Evolutionary conservation across 2,329 filamentous ascomycete species (phyloP).

Genomic region (Alternaria brassicae): DNA sequence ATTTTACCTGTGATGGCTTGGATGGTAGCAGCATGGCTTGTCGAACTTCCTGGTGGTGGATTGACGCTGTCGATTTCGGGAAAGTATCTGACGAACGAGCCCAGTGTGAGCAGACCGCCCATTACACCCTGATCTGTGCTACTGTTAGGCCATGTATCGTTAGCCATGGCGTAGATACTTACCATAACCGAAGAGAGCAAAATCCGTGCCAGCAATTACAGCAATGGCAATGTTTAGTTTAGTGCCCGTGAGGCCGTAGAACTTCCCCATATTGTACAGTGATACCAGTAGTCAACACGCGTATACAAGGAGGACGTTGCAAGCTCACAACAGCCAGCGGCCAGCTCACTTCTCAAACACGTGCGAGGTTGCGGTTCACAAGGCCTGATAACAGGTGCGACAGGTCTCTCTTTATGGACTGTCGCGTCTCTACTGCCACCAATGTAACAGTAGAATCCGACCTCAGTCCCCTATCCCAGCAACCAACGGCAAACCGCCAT

Average conservation of each 20-base stretch:
- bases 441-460: constrained; percentile 13
- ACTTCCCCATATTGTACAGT: constrained; percentile 49
- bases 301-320: not conserved
- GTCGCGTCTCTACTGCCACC: constrained; percentile 1
- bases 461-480: constrained; percentile 8
- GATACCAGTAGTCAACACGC: not conserved
- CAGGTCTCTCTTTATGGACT: constrained; percentile 7
- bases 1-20: constrained; percentile 51
- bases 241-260: constrained; percentile 70
- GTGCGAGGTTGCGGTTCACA: constrained; percentile 1
- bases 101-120: constrained; percentile 71
- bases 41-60: constrained; percentile 39
- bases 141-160: constrained; percentile 9
- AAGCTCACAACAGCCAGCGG: not conserved
- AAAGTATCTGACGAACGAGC: constrained; percentile 61
- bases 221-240: constrained; percentile 72
- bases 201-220: constrained; percentile 75
- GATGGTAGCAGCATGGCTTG: constrained; percentile 50
- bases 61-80: constrained; percentile 52
- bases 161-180: constrained; percentile 5
- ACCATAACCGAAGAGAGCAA: constrained; percentile 71
- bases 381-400: constrained; percentile 8
- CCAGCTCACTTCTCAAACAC: not conserved
- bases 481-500: constrained; percentile 14
- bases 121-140: constrained; percentile 60